Base-by-base conservation (phyloP, 306 rosid species). In the Cajanus cajan region DNA sequence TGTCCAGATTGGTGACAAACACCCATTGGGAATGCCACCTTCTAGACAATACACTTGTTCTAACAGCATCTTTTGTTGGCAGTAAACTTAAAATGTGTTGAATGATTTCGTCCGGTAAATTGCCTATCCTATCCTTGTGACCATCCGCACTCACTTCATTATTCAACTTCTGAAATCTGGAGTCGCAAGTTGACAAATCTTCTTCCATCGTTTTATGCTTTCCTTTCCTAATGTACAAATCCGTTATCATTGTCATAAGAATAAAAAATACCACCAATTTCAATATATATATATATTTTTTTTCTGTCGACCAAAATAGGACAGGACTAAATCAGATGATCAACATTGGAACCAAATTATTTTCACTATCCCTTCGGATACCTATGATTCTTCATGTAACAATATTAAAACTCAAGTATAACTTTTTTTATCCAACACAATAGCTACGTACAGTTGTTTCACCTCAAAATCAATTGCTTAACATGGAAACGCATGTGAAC, bases 21-120 rank as follows among this genome's bases (percentile, higher is more conserved):
- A n/a, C 59, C 81, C 85, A 76, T 28, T 39, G 51, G 59, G 24
- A 39, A 28, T 8, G 21, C 85, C 85, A 82, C 28, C 48, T 68
- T 37, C 48, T 82, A 37, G 85, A 57, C n/a, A 82, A 59, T 28
- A 57, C 36, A 12, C 68, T 68, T 13, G 81, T 82, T 68, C 68
- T 52, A 9, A 82, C 78, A 8, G 85, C 81, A 34, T 82, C 66
- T 76, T 68, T 36, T 8, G 58, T 75, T 33, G 21, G 47, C 48
- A 76, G 78, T 12, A 41, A 75, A 13, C 48, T 57, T 7, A 75
- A 11, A 50, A 75, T 82, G 50, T n/a, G 25, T 2, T 14, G 52
- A 61, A 76, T 58, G 59, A 82, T 12, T 12, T 7, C 11, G 0
- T 82, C 73, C 1, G 85, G 74, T 9, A 82, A 40, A 36, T 77